Percentiles rank a stretch among this genome's conserved stretches.
These are phyloP conservation scores for Cercospora sp. DNA, from an alignment of 2,329 filamentous ascomycete species.

Conservation along the genomic window DNA sequence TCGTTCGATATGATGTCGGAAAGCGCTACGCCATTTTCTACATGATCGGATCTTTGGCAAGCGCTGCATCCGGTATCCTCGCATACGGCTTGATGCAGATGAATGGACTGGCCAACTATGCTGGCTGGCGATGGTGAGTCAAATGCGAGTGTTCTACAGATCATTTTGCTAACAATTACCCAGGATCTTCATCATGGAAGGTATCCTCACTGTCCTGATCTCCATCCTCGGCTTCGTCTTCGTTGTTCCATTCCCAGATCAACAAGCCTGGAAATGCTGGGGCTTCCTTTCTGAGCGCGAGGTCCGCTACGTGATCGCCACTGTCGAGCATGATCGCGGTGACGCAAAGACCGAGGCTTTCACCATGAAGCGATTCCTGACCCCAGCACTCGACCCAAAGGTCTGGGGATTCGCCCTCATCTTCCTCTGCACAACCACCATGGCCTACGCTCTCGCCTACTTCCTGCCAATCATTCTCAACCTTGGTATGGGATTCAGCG, in stretches of 20 bases:
- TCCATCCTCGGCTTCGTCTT: slow-evolving; percentile 11
- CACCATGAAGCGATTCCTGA: slow-evolving; percentile 40
- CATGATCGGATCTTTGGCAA: slow-evolving; percentile 44
- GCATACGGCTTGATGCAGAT: slow-evolving; percentile 51
- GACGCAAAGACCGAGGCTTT: slow-evolving; percentile 38
- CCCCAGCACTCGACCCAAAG: slow-evolving; percentile 52
- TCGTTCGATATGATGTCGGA: slow-evolving; percentile 44
- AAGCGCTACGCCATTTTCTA: slow-evolving; percentile 40
- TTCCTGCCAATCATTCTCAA: slow-evolving; percentile 75
- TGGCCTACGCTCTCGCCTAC: slow-evolving; percentile 73
- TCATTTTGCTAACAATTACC: slow-evolving; percentile 11
- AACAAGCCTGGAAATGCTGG: slow-evolving; percentile 1
- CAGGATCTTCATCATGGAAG: slow-evolving; percentile 25
- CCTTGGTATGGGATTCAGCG: slow-evolving; percentile 62
- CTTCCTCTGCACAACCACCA: slow-evolving; percentile 64
- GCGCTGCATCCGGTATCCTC: slow-evolving; percentile 53
- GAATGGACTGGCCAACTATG: slow-evolving; percentile 33
- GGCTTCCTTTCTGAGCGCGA: slow-evolving; percentile 15
- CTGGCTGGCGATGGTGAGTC: slow-evolving; percentile 21
- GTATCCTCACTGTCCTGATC: slow-evolving; percentile 13
- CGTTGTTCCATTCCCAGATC: slow-evolving; percentile 19
- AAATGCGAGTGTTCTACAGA: too few relatives aligned
- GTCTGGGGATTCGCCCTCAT: slow-evolving; percentile 56
- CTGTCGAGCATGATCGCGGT: slow-evolving; percentile 15
- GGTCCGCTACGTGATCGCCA: slow-evolving; percentile 14